Evolutionary conservation across 1,139 yeast genomes (phyloP).

Genomic region (Sugiyamaella grinbergsii): DNA sequence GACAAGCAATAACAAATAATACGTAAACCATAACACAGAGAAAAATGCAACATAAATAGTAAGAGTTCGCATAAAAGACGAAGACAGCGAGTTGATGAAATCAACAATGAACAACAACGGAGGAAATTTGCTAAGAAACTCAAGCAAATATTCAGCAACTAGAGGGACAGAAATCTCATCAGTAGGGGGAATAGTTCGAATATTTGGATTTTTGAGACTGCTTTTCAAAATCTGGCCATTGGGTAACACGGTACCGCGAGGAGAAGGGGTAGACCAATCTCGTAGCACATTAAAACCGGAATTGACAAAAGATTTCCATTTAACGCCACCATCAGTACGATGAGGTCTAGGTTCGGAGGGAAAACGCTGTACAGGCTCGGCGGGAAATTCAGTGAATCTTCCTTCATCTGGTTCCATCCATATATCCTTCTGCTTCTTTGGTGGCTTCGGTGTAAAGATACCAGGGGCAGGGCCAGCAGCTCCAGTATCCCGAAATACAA

Average conservation of each 20-base stretch:
- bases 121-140: constrained; percentile 7
- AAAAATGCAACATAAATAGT: constrained; percentile 27
- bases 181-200: not conserved
- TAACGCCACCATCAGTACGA: constrained; percentile 4
- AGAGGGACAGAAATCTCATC: constrained; percentile 16
- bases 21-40: constrained; percentile 24
- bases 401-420: constrained; percentile 10
- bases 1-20: constrained; percentile 26
- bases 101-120: constrained; percentile 17
- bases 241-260: constrained; percentile 13
- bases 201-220: not conserved
- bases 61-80: constrained; percentile 23
- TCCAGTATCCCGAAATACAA: constrained; percentile 1
- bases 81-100: constrained; percentile 16
- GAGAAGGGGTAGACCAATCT: constrained; percentile 14
- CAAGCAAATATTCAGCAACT: constrained; percentile 14
- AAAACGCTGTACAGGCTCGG: constrained; percentile 2
- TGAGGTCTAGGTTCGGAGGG: constrained; percentile 5
- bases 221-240: constrained; percentile 10
- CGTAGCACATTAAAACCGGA: constrained; percentile 11
- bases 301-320: constrained; percentile 18
- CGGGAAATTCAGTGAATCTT: constrained; percentile 6
- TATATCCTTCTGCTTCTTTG: constrained; percentile 10
- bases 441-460: constrained; percentile 8
- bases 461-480: constrained; percentile 11